Base-by-base conservation (phyloP, 1,139 yeast genomes). In the Spencermartinsiella ligniputridi region DNA sequence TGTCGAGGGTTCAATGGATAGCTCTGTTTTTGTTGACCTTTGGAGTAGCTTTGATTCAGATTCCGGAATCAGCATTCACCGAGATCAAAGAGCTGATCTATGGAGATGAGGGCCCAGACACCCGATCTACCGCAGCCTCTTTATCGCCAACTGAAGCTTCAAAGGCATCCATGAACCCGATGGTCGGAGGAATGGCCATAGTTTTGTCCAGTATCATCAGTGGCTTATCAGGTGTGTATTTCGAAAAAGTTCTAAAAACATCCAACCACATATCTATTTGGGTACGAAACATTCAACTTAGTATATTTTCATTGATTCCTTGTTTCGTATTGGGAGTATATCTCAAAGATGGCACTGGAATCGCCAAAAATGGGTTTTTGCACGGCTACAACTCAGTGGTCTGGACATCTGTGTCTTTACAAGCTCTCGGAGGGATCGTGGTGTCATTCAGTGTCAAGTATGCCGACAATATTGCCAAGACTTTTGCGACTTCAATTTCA, bases 181-280 rank as follows among this genome's bases (percentile, higher is more conserved):
- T 53, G 12, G 45, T 60, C 3, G 69, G 69, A 2, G 49, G 64
- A 5, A 36, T 58, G 3, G 64, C 68, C 16, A 69, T 64, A 22
- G 39, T 55, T 8, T 39, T 54, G 30, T 66, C 69, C 12, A 64
- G 69, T 45, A 44, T 57, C 4, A 50, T 63, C 22, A 57, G 64
- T 18, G 69, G 69, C n/a, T 53, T 64, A 29, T 68, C 69, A 12
- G 69, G 69, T 22, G 66, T 64, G 27, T 64, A 64, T 53, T 63
- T 64, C 47, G 69, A 64, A 43, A 62, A 62, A 45, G 68, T 62
- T 15, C 55, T 65, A 38, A 64, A 64, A 50, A 61, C 60, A 21
- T 46, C 61, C n/a, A 50, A 51, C 42, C 52, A 52, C 12, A 20
- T 34, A 32, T 57, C 67, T 13, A 54, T 64, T 13, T 64, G 69